Conservation (phyloP, 768 basidiomycete genomes). For the Podaxis sp. region DNA sequence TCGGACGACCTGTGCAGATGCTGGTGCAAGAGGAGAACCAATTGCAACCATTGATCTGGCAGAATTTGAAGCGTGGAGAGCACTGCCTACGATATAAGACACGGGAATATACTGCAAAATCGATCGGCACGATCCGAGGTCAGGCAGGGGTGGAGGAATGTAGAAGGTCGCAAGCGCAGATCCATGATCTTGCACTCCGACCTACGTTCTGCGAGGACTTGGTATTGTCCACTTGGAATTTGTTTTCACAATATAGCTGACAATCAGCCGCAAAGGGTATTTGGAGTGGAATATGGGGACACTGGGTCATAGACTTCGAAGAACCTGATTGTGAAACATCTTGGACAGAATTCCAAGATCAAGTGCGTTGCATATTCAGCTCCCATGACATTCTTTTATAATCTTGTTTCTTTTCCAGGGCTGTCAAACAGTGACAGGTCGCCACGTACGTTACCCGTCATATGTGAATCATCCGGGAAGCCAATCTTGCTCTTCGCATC, state of each 20-base stretch:
- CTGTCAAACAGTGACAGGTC: neutral
- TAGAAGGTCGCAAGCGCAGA: neutral
- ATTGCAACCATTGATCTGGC: neutral
- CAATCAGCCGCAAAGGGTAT: neutral
- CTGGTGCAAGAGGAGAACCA: neutral
- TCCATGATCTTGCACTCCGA: neutral
- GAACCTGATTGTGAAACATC: constrained; percentile 9
- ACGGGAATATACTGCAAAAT: constrained; percentile 6
- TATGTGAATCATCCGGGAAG: no score
- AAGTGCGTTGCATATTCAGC: neutral
- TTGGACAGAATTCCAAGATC: neutral
- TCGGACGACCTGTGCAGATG: neutral
- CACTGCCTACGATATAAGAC: constrained; percentile 9
- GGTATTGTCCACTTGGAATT: neutral
- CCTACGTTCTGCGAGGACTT: neutral
- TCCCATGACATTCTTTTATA: neutral
- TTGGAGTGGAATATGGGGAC: constrained; percentile 10
- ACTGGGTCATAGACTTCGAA: constrained; percentile 9
- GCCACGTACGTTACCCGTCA: neutral
- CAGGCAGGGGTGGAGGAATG: neutral
- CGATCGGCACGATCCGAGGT: neutral
- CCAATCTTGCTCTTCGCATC: neutral
- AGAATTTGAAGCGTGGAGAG: neutral
- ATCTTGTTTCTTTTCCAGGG: neutral
- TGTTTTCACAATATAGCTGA: neutral